A percentile compares a stretch with the other conserved stretches of the same genome.
phyloP scores from a whole-genome alignment of 345 rosid genomes.

The Crucihimalaya himalaica region DNA sequence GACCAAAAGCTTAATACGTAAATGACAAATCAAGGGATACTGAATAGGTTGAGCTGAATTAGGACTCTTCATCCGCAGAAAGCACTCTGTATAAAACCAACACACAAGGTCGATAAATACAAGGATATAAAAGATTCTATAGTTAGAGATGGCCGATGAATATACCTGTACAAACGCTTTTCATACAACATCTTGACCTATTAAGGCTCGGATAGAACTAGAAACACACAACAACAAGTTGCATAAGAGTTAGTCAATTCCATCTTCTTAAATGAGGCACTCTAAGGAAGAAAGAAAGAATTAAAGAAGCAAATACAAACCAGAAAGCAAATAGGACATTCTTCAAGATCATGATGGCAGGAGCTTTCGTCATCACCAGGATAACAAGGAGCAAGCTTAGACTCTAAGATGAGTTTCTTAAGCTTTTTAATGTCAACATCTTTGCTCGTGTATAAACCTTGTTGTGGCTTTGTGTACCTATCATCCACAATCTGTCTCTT shows the following conservation, averaged over 20 bases:
- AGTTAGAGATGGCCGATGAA: conserved; percentile 1
- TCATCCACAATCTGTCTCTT: conserved; percentile 82
- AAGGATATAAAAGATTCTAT: neutral
- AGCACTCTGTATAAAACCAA: conserved; percentile 62
- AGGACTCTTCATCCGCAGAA: conserved; percentile 90
- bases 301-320: conserved; percentile 46
- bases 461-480: conserved; percentile 70
- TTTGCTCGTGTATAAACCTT: conserved; percentile 68
- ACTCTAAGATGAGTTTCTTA: conserved; percentile 85
- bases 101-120: conserved; percentile 5
- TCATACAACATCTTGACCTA: conserved; percentile 85
- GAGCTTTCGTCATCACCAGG: conserved; percentile 79
- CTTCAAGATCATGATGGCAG: conserved; percentile 64
- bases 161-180: conserved; percentile 88
- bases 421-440: conserved; percentile 92
- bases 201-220: conserved; percentile 92
- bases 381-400: conserved; percentile 95
- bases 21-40: conserved; percentile 59
- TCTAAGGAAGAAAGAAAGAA: neutral
- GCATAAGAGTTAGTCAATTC: neutral
- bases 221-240: conserved; percentile 27
- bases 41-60: conserved; percentile 74
- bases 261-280: neutral
- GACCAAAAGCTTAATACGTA: conserved; percentile 7
- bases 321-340: conserved; percentile 93